Evolutionary conservation across 441 rosid genomes (phyloP).

Genomic region (Eutrema salsugineum): DNA sequence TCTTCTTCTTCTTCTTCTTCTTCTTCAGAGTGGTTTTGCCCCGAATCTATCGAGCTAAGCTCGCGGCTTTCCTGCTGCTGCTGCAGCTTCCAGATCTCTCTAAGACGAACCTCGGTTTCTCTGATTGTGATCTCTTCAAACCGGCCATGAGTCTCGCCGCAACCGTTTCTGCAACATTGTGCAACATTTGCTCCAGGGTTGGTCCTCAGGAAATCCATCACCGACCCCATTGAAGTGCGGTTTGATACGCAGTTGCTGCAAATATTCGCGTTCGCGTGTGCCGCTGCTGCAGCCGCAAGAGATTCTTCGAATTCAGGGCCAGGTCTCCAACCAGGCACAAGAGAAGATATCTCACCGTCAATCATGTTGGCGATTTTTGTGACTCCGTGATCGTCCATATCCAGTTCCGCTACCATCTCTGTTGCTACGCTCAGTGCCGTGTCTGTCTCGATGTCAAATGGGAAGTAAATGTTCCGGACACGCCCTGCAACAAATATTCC

Average conservation of each 20-base stretch:
- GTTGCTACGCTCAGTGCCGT: slow-evolving; percentile 88
- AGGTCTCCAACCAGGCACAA: slow-evolving; percentile 79
- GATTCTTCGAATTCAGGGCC: slow-evolving; percentile 68
- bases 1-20: slow-evolving; percentile 80
- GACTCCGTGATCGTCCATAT: slow-evolving; percentile 84
- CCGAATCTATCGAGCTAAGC: slow-evolving; percentile 61
- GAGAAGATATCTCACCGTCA: slow-evolving; percentile 76
- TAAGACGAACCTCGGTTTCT: slow-evolving; percentile 40
- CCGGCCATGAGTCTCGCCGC: slow-evolving; percentile 85
- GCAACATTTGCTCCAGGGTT: slow-evolving; percentile 46
- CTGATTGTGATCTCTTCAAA: slow-evolving; percentile 76
- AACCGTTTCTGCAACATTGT: slow-evolving; percentile 66
- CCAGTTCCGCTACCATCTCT: slow-evolving; percentile 96
- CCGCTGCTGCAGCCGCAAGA: slow-evolving; percentile 37
- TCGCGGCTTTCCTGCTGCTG: slow-evolving; percentile 77
- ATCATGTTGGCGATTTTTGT: slow-evolving; percentile 87
- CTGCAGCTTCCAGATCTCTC: slow-evolving; percentile 70
- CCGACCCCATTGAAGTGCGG: slow-evolving; percentile 71
- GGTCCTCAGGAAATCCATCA: slow-evolving; percentile 56
- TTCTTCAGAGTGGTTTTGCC: slow-evolving; percentile 73
- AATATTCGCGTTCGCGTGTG: slow-evolving; percentile 44
- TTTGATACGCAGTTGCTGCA: slow-evolving; percentile 81
- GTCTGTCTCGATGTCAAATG: slow-evolving; percentile 74
- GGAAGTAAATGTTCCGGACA: slow-evolving; percentile 84
- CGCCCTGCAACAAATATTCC: slow-evolving; percentile 47